phyloP scores from a whole-genome alignment of 2,329 filamentous ascomycete genomes.

The Amesomyces nigricolor region DNA sequence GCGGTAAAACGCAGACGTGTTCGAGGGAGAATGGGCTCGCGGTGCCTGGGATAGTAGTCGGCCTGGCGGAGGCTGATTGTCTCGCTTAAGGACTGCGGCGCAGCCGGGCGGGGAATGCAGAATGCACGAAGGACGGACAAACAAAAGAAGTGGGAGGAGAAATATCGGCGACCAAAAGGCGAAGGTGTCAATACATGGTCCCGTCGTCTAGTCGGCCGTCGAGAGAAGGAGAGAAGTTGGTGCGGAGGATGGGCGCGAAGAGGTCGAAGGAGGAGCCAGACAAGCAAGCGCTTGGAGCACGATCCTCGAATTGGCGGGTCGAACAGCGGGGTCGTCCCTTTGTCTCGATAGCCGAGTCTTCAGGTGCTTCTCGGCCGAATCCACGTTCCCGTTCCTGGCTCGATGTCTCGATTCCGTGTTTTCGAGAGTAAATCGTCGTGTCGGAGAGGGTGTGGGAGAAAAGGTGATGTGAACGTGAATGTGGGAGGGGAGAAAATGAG shows the following conservation, averaged over 20 bases:
- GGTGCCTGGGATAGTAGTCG: constrained; percentile 6
- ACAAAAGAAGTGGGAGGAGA: constrained; percentile 11
- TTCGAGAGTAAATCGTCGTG: neutral
- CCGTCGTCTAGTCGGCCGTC: constrained; percentile 2
- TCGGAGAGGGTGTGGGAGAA: neutral
- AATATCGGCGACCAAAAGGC: constrained; percentile 17
- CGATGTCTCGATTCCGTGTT: neutral
- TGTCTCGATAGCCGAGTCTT: constrained; percentile 17
- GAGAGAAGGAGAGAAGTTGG: neutral
- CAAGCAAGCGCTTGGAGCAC: neutral
- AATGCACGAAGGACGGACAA: constrained; percentile 13
- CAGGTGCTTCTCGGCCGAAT: constrained; percentile 6
- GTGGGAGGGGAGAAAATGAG: constrained; percentile 4
- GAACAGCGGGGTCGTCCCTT: constrained; percentile 16
- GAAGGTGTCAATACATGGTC: constrained; percentile 24
- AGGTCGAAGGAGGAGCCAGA: constrained; percentile 9
- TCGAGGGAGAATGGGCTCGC: constrained; percentile 3
- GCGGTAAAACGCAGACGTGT: neutral
- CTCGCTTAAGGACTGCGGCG: constrained; percentile 20
- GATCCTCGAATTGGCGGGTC: constrained; percentile 2
- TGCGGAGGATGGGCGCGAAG: neutral
- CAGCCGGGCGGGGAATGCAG: constrained; percentile 17
- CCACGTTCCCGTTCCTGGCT: constrained; percentile 8
- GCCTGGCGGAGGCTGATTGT: constrained; percentile 14
- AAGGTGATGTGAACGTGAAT: neutral